Percentiles rank a stretch among this genome's conserved stretches.
Evolutionary conservation across 1,139 yeast species (phyloP).

Genomic region (Pichia norvegensis): DNA sequence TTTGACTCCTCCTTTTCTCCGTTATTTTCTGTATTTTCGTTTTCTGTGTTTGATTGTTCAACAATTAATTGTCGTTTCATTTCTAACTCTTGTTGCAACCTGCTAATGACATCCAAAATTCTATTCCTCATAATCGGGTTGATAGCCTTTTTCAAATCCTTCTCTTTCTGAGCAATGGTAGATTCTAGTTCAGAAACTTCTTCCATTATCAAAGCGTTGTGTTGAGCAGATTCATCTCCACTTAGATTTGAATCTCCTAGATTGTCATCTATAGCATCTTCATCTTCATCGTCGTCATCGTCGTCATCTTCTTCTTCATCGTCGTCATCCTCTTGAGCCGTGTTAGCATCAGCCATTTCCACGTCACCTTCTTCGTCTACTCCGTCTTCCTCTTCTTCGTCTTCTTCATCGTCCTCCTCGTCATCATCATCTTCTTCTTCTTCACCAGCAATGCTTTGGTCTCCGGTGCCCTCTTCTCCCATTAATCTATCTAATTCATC

Average conservation of each 20-base stretch:
- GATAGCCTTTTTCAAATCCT: conserved; percentile 68
- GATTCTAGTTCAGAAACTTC: conserved; percentile 78
- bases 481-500: conserved; percentile 26
- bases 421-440: conserved; percentile 21
- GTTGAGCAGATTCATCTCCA: conserved; percentile 45
- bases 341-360: conserved; percentile 18
- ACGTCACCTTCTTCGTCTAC: conserved; percentile 24
- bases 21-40: conserved; percentile 19
- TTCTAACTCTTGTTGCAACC: conserved; percentile 77
- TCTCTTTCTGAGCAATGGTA: conserved; percentile 69
- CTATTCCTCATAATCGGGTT: conserved; percentile 86
- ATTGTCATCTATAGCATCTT: conserved; percentile 41
- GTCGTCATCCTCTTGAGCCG: conserved; percentile 25
- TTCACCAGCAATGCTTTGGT: conserved; percentile 15
- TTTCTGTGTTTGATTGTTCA: conserved; percentile 22
- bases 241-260: conserved; percentile 21
- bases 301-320: conserved; percentile 35
- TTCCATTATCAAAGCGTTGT: conserved; percentile 70
- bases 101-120: conserved; percentile 71
- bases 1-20: conserved; percentile 24
- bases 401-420: conserved; percentile 27
- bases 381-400: conserved; percentile 27
- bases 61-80: conserved; percentile 66
- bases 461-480: conserved; percentile 21
- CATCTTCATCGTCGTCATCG: conserved; percentile 43